phyloP scores from a whole-genome alignment of 2,329 filamentous ascomycete genomes.

The Cladophialophora exuberans region DNA sequence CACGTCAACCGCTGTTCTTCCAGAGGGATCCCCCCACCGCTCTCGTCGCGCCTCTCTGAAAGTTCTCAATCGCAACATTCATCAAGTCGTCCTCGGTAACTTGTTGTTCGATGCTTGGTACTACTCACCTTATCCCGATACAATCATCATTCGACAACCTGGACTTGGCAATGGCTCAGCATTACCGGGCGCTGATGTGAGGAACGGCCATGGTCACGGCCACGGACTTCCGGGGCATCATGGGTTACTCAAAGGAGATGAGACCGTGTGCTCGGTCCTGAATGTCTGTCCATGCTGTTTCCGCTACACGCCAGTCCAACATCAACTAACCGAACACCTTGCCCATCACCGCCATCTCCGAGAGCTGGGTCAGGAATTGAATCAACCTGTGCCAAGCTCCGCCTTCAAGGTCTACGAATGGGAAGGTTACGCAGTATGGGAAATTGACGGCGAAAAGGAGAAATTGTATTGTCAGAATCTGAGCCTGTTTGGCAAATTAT shows the following conservation, averaged over 20 bases:
- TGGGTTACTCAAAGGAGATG: conserved; percentile 5
- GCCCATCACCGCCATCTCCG: conserved; percentile 43
- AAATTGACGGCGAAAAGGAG: conserved; percentile 87
- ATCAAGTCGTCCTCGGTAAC: conserved; percentile 83
- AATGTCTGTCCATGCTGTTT: conserved; percentile 87
- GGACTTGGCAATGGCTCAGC: conserved; percentile 32
- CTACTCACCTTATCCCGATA: conserved; percentile 82
- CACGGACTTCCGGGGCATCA: not conserved
- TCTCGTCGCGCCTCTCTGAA: conserved; percentile 29
- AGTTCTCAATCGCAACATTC: conserved; percentile 67
- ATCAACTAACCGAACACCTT: conserved; percentile 54
- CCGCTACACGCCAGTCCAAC: conserved; percentile 70
- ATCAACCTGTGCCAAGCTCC: conserved; percentile 51
- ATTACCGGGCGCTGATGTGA: conserved; percentile 39
- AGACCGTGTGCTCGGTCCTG: conserved; percentile 18
- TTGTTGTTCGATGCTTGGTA: conserved; percentile 89
- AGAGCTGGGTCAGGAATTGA: conserved; percentile 17
- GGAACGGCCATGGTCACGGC: conserved; percentile 21
- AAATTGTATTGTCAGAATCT: conserved; percentile 94
- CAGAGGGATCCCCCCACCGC: conserved; percentile 31
- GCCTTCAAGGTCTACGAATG: conserved; percentile 77
- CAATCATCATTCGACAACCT: conserved; percentile 42
- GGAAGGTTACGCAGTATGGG: conserved; percentile 83
- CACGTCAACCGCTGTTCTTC: conserved; percentile 22
- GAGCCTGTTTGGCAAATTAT: conserved; percentile 94